These are phyloP conservation scores for Rhizopus arrhizus DNA, from an alignment of 371 early-diverging fungal species.

Conservation along the genomic window DNA sequence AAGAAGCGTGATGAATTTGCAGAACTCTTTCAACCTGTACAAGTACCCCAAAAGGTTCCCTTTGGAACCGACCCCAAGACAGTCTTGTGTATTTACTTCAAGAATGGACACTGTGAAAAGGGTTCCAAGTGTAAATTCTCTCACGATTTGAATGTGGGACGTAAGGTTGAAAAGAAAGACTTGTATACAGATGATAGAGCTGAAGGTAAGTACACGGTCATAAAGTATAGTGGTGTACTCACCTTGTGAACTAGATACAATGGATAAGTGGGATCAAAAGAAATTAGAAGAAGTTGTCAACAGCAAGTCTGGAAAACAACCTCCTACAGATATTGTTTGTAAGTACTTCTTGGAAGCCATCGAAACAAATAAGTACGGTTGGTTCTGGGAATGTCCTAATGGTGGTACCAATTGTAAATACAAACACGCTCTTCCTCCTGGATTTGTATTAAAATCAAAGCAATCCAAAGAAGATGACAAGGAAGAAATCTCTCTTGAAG, in stretches of 20 bases:
- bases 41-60: slow-evolving; percentile 93
- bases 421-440: slow-evolving; percentile 96
- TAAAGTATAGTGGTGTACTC: slow-evolving; percentile 42
- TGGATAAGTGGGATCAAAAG: slow-evolving; percentile 95
- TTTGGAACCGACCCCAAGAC: slow-evolving; percentile 99
- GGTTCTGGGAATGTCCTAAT: slow-evolving; percentile 99
- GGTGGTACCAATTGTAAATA: slow-evolving; percentile 91
- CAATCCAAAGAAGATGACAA: slow-evolving; percentile 75
- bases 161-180: slow-evolving; percentile 89
- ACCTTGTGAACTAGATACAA: slow-evolving; percentile 66
- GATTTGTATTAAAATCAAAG: slow-evolving; percentile 93
- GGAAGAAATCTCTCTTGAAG: slow-evolving; percentile 90
- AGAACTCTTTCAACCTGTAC: slow-evolving; percentile 89
- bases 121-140: slow-evolving; percentile 98
- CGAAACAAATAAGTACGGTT: slow-evolving; percentile 94
- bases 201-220: slow-evolving; percentile 42
- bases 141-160: slow-evolving; percentile 90
- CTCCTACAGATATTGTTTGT: slow-evolving; percentile 98
- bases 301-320: slow-evolving; percentile 84
- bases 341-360: slow-evolving; percentile 99
- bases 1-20: slow-evolving; percentile 63
- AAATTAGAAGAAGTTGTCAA: slow-evolving; percentile 89
- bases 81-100: slow-evolving; percentile 94
- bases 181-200: slow-evolving; percentile 87
- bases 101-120: slow-evolving; percentile 90